Base-by-base conservation (phyloP, 345 rosid species). In the Eutrema japonicum region DNA sequence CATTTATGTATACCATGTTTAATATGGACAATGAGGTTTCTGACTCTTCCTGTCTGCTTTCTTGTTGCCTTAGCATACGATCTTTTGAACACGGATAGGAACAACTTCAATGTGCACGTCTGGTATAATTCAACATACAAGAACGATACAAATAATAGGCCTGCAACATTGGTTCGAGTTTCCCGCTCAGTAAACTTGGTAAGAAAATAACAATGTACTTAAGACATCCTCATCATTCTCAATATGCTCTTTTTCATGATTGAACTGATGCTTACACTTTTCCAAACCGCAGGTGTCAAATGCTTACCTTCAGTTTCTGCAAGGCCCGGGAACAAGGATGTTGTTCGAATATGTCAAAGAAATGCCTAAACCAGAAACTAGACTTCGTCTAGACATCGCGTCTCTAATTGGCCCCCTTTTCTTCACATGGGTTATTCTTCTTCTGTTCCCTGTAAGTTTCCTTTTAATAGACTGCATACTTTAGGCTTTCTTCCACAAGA, bases 141-240 rank as follows among this genome's bases (percentile, higher is more conserved):
- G 77, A 66, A 84, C 55, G 70, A 53, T 51, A 7, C 73, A 36
- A 40, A 67, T 27, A 33, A 33, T 47, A 3, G 5, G 8, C 68
- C 78, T 13, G 22, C 33, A 54, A 54, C 71, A 18, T 76, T 88
- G 82, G 10, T 88, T 66, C 88, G 96, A 64, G 87, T 85, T 56
- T 79, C 94, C 3, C 94, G 98, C 16, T 83, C 89, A 2, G 77
- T 96, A 50, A 92, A 96, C 82, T 83, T 96, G 96, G 98, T 92
- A 90, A 53, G 53, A 32, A 43, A 66, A 22, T 40, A 66, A 36
- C 3, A 1, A 36, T 70, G 14, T 57, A 35, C 72, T 55, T 30
- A 71, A 71, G 6, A 48, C 7, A 52, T 61, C 38, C 10, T 38
- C 68, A 29, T 64, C 77, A 11, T 30, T 37, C 6, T 22, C 46